Conservation (phyloP, 306 rosid species). For the Alnus glutinosa region DNA sequence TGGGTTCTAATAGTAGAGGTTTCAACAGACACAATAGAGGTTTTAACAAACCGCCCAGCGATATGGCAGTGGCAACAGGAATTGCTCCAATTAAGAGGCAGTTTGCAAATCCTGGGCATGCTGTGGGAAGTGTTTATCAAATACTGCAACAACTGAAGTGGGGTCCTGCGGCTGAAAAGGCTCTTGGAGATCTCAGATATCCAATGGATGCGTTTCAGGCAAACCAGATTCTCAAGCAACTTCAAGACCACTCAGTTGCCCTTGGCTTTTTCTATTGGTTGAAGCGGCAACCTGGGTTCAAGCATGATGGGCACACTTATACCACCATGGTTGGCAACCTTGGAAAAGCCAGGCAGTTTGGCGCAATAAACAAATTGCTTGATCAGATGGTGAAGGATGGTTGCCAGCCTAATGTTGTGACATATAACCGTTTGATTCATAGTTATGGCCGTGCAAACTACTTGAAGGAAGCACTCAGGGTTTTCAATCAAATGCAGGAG, state of each 20-base stretch:
- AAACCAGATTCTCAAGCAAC: constrained; percentile 83
- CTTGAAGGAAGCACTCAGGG: constrained; percentile 71
- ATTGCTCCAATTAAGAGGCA: constrained; percentile 40
- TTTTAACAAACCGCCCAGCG: constrained; percentile 47
- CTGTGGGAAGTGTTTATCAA: constrained; percentile 59
- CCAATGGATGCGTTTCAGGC: constrained; percentile 81
- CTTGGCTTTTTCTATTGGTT: constrained; percentile 81
- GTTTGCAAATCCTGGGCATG: constrained; percentile 40
- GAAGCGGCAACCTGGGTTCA: constrained; percentile 65
- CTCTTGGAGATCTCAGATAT: constrained; percentile 59
- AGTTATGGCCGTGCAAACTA: constrained; percentile 94
- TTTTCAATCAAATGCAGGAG: constrained; percentile 81
- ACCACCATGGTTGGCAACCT: constrained; percentile 96
- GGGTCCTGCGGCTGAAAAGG: constrained; percentile 75
- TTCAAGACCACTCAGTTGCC: constrained; percentile 76
- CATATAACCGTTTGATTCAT: constrained; percentile 88
- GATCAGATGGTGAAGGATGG: constrained; percentile 89
- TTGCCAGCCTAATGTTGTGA: constrained; percentile 87
- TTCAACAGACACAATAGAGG: constrained; percentile 45
- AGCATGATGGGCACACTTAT: constrained; percentile 87
- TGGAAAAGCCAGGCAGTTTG: constrained; percentile 88
- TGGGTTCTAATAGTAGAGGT: constrained; percentile 37
- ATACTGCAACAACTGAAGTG: constrained; percentile 61
- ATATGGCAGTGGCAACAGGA: constrained; percentile 47
- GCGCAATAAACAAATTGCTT: constrained; percentile 62